Conservation (phyloP, 2,329 filamentous ascomycete species). For the Stylonectria norvegica region DNA sequence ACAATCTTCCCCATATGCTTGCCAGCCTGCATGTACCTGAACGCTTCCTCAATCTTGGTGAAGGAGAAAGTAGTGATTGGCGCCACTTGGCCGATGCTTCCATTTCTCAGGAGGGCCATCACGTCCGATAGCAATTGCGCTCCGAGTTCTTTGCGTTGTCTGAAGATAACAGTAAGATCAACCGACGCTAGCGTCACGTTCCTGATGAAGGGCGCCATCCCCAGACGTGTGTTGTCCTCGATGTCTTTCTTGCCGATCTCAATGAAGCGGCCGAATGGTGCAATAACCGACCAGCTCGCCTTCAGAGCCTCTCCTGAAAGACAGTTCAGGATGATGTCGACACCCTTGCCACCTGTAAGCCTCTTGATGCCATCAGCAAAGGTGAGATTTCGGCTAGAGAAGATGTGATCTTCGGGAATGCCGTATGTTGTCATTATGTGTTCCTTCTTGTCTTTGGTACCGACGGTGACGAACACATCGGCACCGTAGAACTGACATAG, state of each 20-base stretch:
- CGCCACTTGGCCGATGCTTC: too few species aligned
- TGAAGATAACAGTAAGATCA: constrained; percentile 12
- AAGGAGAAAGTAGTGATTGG: too few species aligned
- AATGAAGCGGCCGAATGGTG: constrained; percentile 32
- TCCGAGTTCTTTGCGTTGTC: constrained; percentile 2
- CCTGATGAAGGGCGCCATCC: constrained; percentile 13
- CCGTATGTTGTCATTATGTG: constrained; percentile 25
- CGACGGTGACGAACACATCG: constrained; percentile 19
- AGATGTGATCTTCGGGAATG: constrained; percentile 31
- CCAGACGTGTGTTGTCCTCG: constrained; percentile 1
- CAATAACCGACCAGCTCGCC: constrained; percentile 34
- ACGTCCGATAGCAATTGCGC: too few species aligned
- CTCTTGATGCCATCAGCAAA: constrained; percentile 29
- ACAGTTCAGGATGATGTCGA: constrained; percentile 36
- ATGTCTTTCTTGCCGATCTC: constrained; percentile 36
- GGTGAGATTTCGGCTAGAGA: constrained; percentile 22
- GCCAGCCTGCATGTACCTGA: constrained; percentile 16
- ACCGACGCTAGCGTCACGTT: constrained; percentile 19
- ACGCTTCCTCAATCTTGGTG: too few species aligned
- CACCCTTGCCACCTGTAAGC: constrained; percentile 27
- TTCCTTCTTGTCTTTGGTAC: constrained; percentile 28
- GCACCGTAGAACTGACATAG: constrained; percentile 25
- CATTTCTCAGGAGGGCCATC: too few species aligned
- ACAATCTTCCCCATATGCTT: constrained; percentile 11
- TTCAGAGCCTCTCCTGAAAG: constrained; percentile 29